A percentile compares a stretch with the other conserved stretches of the same genome.
phyloP scores from a whole-genome alignment of 169 alveolate species.

The Prorocentrum cordatum region DNA sequence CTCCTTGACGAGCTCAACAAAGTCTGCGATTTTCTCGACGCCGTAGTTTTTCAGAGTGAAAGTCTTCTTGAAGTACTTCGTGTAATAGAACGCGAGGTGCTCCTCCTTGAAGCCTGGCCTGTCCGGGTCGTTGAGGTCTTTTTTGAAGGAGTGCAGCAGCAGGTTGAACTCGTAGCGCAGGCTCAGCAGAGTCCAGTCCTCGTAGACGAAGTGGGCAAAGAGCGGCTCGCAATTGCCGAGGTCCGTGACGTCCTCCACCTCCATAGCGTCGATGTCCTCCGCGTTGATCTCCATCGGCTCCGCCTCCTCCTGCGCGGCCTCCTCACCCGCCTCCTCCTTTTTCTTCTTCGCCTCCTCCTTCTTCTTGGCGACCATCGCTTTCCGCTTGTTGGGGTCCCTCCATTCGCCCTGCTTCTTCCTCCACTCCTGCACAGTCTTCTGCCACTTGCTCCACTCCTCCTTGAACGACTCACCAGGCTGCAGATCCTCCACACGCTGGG shows the following conservation, averaged over 20 bases:
- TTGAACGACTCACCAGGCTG: background rate
- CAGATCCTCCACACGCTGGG: background rate
- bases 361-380: background rate
- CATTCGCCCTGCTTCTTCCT: background rate
- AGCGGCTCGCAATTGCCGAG: conserved; percentile 27
- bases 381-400: background rate
- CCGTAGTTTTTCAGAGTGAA: background rate
- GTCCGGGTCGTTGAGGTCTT: conserved; percentile 9
- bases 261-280: conserved; percentile 3
- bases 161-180: conserved; percentile 21
- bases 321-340: background rate
- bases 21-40: background rate
- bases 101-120: background rate
- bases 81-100: background rate
- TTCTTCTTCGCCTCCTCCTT: background rate
- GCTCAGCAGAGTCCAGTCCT: conserved; percentile 52
- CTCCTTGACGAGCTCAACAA: conserved; percentile 22
- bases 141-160: conserved; percentile 53
- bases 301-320: background rate
- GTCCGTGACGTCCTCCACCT: conserved; percentile 35
- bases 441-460: background rate
- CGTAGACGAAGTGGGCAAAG: conserved; percentile 8
- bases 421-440: background rate
- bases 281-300: conserved; percentile 12
- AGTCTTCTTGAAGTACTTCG: background rate